Conservation (phyloP, 345 rosid species). For the Hirschfeldia incana region DNA sequence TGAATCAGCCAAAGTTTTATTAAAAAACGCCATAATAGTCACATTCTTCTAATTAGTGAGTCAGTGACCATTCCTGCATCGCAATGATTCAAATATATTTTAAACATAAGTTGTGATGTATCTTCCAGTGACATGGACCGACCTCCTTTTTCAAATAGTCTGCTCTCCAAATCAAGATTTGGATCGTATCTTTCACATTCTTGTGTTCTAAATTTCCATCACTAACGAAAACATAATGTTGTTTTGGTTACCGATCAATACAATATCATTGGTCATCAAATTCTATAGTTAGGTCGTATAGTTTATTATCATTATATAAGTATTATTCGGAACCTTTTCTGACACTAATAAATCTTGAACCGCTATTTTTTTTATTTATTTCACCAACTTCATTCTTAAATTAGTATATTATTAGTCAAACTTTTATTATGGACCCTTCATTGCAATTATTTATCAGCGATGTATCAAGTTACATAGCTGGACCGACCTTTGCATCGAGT, state of each 20-base stretch:
- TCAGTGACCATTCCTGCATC: background rate
- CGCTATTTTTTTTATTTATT: background rate
- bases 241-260: constrained; percentile 23
- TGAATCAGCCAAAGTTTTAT: constrained; percentile 18
- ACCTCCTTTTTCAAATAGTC: background rate
- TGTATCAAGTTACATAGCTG: constrained; percentile 6
- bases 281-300: constrained; percentile 7
- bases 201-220: constrained; percentile 3
- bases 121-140: background rate
- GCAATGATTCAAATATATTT: background rate
- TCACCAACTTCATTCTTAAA: constrained; percentile 23
- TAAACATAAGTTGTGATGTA: background rate
- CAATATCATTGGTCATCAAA: constrained; percentile 29
- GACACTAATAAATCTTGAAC: background rate
- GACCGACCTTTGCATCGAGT: constrained; percentile 3
- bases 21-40: background rate
- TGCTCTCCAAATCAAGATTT: constrained; percentile 4
- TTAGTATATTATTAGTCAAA: background rate
- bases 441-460: background rate
- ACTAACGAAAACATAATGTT: background rate
- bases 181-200: constrained; percentile 33
- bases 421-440: constrained; percentile 4
- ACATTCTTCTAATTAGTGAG: constrained; percentile 6
- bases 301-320: background rate
- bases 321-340: background rate